Evolutionary conservation across 495 filamentous ascomycete species (phyloP).

Genomic region (Talaromyces liani): DNA sequence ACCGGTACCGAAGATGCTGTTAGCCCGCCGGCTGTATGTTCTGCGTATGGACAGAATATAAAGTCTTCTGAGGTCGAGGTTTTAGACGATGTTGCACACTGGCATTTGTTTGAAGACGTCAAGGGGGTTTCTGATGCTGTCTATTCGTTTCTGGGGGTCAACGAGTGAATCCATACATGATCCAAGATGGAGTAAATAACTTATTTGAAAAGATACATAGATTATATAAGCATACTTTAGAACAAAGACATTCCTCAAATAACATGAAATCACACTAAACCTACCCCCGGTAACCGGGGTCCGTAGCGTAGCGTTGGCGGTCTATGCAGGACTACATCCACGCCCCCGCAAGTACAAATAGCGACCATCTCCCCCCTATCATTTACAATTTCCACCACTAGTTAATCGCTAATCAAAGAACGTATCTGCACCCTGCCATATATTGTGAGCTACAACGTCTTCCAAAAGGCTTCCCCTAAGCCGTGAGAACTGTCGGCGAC

Average conservation of each 20-base stretch:
- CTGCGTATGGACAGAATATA: conserved; percentile 10
- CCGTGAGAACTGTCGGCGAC: not conserved
- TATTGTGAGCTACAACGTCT: not conserved
- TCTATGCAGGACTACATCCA: too few relatives aligned
- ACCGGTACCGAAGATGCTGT: conserved; percentile 35
- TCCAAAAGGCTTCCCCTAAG: not conserved
- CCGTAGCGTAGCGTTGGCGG: too few relatives aligned
- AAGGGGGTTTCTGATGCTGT: not conserved
- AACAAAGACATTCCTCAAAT: too few relatives aligned
- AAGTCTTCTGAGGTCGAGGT: conserved; percentile 8
- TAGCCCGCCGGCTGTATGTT: conserved; percentile 12
- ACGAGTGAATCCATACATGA: not conserved
- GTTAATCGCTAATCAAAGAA: too few relatives aligned
- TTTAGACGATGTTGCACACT: conserved; percentile 13
- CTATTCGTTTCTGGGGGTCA: not conserved
- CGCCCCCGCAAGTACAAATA: too few relatives aligned
- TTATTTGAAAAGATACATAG: not conserved
- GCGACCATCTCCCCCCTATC: too few relatives aligned
- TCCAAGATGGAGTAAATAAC: not conserved
- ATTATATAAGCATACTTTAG: not conserved
- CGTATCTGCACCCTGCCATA: not conserved
- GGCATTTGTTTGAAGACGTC: conserved; percentile 17
- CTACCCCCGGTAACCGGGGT: too few relatives aligned
- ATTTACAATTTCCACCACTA: too few relatives aligned
- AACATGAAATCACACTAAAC: too few relatives aligned